phyloP scores from a whole-genome alignment of 2,329 filamentous ascomycete genomes.

The Trichophyton mentagrophytes region DNA sequence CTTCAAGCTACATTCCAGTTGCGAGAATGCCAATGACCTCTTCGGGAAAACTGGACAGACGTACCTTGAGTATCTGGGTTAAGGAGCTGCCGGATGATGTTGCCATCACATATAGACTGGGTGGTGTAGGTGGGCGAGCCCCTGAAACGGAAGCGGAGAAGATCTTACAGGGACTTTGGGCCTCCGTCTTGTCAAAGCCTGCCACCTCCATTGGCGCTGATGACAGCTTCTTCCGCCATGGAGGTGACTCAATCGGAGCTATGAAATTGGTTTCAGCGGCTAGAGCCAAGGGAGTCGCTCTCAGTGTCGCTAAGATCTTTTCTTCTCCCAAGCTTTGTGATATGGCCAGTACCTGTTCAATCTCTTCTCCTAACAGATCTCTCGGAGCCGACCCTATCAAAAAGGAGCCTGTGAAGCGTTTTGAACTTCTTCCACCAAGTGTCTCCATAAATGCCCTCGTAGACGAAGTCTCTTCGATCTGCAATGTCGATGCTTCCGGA shows the following conservation, averaged over 20 bases:
- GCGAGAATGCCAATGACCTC: constrained; percentile 55
- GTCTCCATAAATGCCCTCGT: constrained; percentile 13
- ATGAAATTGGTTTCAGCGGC: constrained; percentile 36
- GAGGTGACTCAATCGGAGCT: constrained; percentile 37
- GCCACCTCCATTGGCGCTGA: constrained; percentile 29
- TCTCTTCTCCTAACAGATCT: constrained; percentile 4
- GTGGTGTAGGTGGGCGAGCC: constrained; percentile 10
- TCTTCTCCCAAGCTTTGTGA: constrained; percentile 31
- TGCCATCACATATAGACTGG: constrained; percentile 10
- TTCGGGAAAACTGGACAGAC: constrained; percentile 62
- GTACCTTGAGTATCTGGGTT: constrained; percentile 32
- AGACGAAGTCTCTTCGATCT: constrained; percentile 14
- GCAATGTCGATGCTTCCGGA: constrained; percentile 12
- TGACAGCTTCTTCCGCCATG: constrained; percentile 36
- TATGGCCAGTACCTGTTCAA: constrained; percentile 24
- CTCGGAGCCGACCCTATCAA: constrained; percentile 6
- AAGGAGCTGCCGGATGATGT: constrained; percentile 10
- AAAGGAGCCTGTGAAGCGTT: constrained; percentile 17
- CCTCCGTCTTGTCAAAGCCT: constrained; percentile 26
- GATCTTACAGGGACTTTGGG: constrained; percentile 28
- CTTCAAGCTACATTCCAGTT: constrained; percentile 59
- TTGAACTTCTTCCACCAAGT: constrained; percentile 18
- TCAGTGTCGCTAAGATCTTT: constrained; percentile 36
- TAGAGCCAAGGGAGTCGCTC: constrained; percentile 26
- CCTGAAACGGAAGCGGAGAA: constrained; percentile 21